phyloP scores from a whole-genome alignment of 129 eudicot genomes.

The Flaveria sonorensis region DNA sequence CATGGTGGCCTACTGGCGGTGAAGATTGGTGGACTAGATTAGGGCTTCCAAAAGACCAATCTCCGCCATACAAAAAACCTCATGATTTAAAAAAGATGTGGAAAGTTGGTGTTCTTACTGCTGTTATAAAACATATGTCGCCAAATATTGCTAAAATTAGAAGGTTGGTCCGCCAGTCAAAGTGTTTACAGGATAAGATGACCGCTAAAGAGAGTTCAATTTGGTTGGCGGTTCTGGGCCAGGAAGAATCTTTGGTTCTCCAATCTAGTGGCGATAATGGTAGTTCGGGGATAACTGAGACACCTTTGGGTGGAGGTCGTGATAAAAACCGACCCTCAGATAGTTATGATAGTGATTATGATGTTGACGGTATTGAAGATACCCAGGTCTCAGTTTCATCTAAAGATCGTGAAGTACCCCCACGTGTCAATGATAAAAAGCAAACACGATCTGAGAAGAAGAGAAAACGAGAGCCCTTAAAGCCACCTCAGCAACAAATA shows the following conservation, averaged over 20 bases:
- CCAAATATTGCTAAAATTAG: slow-evolving; percentile 87
- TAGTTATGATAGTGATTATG: slow-evolving; percentile 82
- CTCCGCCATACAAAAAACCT: slow-evolving; percentile 92
- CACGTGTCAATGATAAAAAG: slow-evolving; percentile 30
- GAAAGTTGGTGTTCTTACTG: slow-evolving; percentile 93
- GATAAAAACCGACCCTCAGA: slow-evolving; percentile 57
- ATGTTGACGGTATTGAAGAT: slow-evolving; percentile 60
- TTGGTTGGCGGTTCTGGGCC: slow-evolving; percentile 76
- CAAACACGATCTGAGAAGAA: slow-evolving; percentile 30
- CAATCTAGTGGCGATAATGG: slow-evolving; percentile 71
- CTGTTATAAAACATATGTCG: slow-evolving; percentile 96
- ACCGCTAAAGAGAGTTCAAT: slow-evolving; percentile 89
- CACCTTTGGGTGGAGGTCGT: slow-evolving; percentile 51
- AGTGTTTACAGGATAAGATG: slow-evolving; percentile 91
- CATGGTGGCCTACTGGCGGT: slow-evolving; percentile 94
- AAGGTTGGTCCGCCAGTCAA: slow-evolving; percentile 63
- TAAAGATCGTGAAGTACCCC: slow-evolving; percentile 36
- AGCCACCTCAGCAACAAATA: slow-evolving; percentile 33
- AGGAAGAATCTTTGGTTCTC: slow-evolving; percentile 63
- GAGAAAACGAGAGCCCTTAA: slow-evolving; percentile 37
- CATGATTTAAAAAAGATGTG: slow-evolving; percentile 95
- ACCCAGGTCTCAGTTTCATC: slow-evolving; percentile 69
- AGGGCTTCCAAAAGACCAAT: slow-evolving; percentile 68
- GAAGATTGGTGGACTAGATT: slow-evolving; percentile 84
- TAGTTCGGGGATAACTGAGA: slow-evolving; percentile 63